These are phyloP conservation scores for Avicennia marina DNA, from an alignment of 257 asterid species.

Conservation along the genomic window DNA sequence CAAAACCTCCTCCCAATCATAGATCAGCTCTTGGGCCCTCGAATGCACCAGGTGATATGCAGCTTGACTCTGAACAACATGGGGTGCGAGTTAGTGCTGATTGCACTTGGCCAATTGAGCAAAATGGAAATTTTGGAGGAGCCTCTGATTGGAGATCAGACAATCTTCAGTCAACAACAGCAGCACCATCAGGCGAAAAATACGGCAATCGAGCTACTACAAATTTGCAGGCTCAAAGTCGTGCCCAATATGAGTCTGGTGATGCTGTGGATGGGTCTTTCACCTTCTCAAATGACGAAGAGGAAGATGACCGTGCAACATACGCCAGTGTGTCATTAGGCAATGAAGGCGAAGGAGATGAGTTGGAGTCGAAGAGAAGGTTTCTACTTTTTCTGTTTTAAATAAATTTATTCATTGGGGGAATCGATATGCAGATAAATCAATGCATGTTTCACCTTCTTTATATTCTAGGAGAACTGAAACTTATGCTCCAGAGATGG, in stretches of 20 bases:
- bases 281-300: conserved; percentile 61
- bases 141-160: conserved; percentile 7
- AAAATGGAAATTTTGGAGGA: conserved; percentile 24
- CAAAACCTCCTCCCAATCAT: conserved; percentile 45
- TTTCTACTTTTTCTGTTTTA: conserved; percentile 14
- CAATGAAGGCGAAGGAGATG: conserved; percentile 75
- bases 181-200: conserved; percentile 28
- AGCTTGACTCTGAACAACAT: conserved; percentile 34
- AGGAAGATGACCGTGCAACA: conserved; percentile 58
- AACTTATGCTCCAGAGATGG: conserved; percentile 40
- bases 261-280: conserved; percentile 50
- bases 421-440: neutral
- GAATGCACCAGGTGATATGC: conserved; percentile 29
- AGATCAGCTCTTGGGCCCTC: conserved; percentile 42
- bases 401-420: neutral
- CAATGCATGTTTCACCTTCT: neutral
- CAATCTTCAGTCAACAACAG: conserved; percentile 9
- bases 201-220: conserved; percentile 33
- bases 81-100: conserved; percentile 29
- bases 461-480: conserved; percentile 42
- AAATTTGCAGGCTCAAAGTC: conserved; percentile 39
- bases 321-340: conserved; percentile 65
- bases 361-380: conserved; percentile 84
- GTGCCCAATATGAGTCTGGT: conserved; percentile 40
- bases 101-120: conserved; percentile 27